Evolutionary conservation across 2,329 filamentous ascomycete species (phyloP), one percentile per base, ranked within the genome.

Genomic region (Pseudocercospora fuligena): DNA sequence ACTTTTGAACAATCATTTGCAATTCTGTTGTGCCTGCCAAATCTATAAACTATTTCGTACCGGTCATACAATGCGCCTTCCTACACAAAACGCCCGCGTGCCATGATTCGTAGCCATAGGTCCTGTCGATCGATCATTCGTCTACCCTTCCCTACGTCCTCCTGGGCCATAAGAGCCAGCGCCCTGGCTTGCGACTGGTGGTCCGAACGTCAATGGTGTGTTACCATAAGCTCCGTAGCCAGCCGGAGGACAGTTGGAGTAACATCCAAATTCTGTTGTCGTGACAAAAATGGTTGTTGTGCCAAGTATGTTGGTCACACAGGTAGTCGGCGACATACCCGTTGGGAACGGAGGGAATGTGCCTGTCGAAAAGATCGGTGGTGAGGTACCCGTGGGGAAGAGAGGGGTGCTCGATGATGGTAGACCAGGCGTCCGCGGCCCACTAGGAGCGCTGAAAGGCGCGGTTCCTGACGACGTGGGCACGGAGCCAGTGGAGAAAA

Each of bases 211-310:
- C 27, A 61, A 49, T 8, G 61, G 64, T 9, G 27, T 49, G 21
- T 47, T 43, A 16, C 65, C 63, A 31, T 66, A 67, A 5, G 62
- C 66, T 8, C 63, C 66, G 23, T 62, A 66, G 2, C 46, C 54
- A 12, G 36, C 54, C n/a, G 68, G 65, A 6, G 66, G 63, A 19
- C 72, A 73, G 31, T 68, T 68, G 19, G 63, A 61, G 33, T 68
- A 70, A 53, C 72, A 73, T 27, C 68, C 72, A 19, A 61, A 71
- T 31, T 66, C 53, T 16, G 72, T 73, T 43, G 67, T 58, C 3
- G 72, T 73, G 12, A 60, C 68, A 53, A 64, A 72, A 19, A 73
- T 70, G 25, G 72, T 73, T 3, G 68, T 72, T 21, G 72, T 73
- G 27, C 70, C 70, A 47, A 70, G 49, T 43, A 65, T 69, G 59